These are phyloP conservation scores for Primulina huaijiensis DNA, from an alignment of 257 asterid genomes.

Conservation along the genomic window DNA sequence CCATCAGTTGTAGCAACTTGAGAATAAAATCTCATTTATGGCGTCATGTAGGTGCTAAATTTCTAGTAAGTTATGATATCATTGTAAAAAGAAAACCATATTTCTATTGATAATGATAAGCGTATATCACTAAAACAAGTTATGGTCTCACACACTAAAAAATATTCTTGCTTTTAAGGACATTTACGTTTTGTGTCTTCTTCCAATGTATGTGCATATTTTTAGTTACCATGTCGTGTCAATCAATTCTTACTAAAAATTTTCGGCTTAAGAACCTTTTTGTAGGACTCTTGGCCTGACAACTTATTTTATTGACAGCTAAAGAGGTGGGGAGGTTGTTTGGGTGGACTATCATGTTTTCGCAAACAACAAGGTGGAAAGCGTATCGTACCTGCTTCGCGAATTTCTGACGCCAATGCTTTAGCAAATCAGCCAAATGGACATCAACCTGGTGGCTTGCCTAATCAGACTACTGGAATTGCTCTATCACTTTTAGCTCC, in stretches of 20 bases:
- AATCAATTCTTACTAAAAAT: not conserved
- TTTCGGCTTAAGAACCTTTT: not conserved
- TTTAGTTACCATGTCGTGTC: constrained; percentile 5
- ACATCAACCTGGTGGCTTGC: constrained; percentile 62
- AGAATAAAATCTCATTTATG: not conserved
- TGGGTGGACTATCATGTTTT: constrained; percentile 80
- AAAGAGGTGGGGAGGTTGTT: constrained; percentile 85
- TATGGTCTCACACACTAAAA: not conserved
- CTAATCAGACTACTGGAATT: constrained; percentile 45
- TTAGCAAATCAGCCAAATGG: constrained; percentile 61
- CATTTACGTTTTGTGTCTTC: not conserved
- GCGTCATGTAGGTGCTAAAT: not conserved
- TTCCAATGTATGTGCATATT: not conserved
- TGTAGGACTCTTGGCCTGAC: constrained; percentile 15
- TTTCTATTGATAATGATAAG: not conserved
- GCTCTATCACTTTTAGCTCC: constrained; percentile 55
- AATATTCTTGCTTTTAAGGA: not conserved
- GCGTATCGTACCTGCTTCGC: constrained; percentile 88
- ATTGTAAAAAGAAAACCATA: not conserved
- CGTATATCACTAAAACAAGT: not conserved
- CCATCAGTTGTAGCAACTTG: not conserved
- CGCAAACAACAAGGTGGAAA: constrained; percentile 84
- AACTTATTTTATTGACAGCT: constrained; percentile 49
- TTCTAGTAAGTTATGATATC: not conserved
- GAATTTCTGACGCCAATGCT: constrained; percentile 62